These are phyloP conservation scores for Aristolochia fimbriata DNA, from an alignment of 164 flowering plant species.

Conservation along the genomic window DNA sequence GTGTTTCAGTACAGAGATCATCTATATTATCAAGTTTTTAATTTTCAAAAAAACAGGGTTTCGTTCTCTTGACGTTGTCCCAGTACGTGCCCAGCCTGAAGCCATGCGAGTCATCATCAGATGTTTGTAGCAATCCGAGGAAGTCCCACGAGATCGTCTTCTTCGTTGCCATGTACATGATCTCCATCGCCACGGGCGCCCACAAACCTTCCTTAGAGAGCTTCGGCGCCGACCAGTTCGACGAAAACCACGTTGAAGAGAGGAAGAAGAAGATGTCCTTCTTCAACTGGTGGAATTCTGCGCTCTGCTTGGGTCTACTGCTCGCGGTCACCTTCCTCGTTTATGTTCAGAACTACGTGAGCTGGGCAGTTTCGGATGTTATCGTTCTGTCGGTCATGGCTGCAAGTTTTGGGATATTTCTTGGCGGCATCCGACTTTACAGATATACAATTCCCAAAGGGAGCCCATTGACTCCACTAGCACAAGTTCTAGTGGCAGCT, in stretches of 20 bases:
- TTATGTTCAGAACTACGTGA: slow-evolving; percentile 60
- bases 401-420: slow-evolving; percentile 33
- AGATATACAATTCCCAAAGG: slow-evolving; percentile 48
- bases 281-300: slow-evolving; percentile 89
- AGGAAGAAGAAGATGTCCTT: slow-evolving; percentile 75
- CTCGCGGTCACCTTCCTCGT: slow-evolving; percentile 71
- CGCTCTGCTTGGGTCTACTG: slow-evolving; percentile 56
- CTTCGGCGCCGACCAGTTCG: slow-evolving; percentile 95
- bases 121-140: slow-evolving; percentile 22
- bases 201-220: slow-evolving; percentile 85
- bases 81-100: slow-evolving; percentile 43
- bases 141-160: slow-evolving; percentile 50
- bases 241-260: slow-evolving; percentile 59
- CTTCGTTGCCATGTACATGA: slow-evolving; percentile 64
- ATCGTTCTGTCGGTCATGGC: slow-evolving; percentile 53
- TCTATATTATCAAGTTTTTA: too few species aligned
- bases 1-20: too few species aligned
- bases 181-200: slow-evolving; percentile 85
- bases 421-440: slow-evolving; percentile 49
- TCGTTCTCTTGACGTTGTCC: slow-evolving; percentile 55
- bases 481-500: slow-evolving; percentile 75
- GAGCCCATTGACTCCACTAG: slow-evolving; percentile 78
- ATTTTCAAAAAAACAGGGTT: slow-evolving; percentile 76
- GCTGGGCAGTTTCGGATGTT: slow-evolving; percentile 65
- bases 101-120: slow-evolving; percentile 22